These are phyloP conservation scores for Penicillium sp. DNA, from an alignment of 2,329 filamentous ascomycete species.

Conservation along the genomic window DNA sequence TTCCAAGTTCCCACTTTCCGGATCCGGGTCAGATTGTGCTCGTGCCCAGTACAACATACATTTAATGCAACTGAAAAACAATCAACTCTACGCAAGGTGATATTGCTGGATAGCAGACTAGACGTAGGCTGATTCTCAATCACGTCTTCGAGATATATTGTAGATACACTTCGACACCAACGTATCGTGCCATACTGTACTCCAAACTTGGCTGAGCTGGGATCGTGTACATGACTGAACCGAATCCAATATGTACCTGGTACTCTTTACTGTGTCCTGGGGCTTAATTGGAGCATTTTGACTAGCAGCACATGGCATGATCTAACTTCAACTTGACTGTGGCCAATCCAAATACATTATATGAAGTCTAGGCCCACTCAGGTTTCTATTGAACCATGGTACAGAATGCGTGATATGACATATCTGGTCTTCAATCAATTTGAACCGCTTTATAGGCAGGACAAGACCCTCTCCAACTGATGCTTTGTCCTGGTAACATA, in stretches of 20 bases:
- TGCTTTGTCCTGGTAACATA: neutral
- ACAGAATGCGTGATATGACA: neutral
- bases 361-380: neutral
- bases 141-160: no score
- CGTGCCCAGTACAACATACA: conserved; percentile 3
- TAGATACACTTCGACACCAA: no score
- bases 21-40: conserved; percentile 14
- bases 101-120: no score
- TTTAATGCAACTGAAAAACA: neutral
- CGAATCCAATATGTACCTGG: no score
- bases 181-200: no score
- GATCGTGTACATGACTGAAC: no score
- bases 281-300: neutral
- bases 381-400: neutral
- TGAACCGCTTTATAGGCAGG: neutral
- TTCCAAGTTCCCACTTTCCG: conserved; percentile 8
- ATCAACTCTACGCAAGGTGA: neutral
- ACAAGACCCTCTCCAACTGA: neutral
- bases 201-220: no score
- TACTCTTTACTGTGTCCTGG: no score
- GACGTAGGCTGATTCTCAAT: no score
- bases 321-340: neutral
- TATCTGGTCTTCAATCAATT: neutral
- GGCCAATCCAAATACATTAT: neutral
- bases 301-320: conserved; percentile 4